phyloP scores from a whole-genome alignment of 768 basidiomycete genomes.

The Sporobolomyces pararoseus region DNA sequence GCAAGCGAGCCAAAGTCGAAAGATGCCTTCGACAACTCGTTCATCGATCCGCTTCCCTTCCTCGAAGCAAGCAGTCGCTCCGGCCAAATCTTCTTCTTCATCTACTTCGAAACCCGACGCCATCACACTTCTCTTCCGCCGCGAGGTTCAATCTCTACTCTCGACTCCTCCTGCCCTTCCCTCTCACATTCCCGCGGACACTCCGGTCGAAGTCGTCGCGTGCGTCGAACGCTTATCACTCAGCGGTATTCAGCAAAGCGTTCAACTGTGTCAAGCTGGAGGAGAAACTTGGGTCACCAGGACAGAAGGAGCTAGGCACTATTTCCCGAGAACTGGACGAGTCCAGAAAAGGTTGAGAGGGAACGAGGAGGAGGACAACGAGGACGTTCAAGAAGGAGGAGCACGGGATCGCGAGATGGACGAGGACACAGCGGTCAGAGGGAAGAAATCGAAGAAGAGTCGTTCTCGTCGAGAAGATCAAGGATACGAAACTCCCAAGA shows the following conservation, averaged over 20 bases:
- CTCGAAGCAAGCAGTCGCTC: not conserved
- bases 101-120: slow-evolving; percentile 7
- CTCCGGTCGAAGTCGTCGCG: slow-evolving; percentile 18
- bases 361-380: not conserved
- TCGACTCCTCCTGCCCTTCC: slow-evolving; percentile 17
- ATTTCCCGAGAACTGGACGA: slow-evolving; percentile 2
- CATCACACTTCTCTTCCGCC: slow-evolving; percentile 17
- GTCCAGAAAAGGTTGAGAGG: slow-evolving; percentile 17
- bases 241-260: slow-evolving; percentile 11
- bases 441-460: slow-evolving; percentile 12
- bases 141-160: slow-evolving; percentile 13
- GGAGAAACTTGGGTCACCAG: slow-evolving; percentile 19
- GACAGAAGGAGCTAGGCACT: slow-evolving; percentile 15
- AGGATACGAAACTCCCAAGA: not conserved
- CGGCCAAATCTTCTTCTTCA: slow-evolving; percentile 5
- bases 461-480: not conserved
- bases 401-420: not conserved
- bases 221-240: slow-evolving; percentile 14
- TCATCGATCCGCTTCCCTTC: slow-evolving; percentile 15
- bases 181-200: slow-evolving; percentile 16
- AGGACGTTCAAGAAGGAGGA: not conserved
- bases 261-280: slow-evolving; percentile 20
- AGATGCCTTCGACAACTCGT: slow-evolving; percentile 9
- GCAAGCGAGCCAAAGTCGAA: too few species aligned
- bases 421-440: not conserved